Evolutionary conservation across 2,329 filamentous ascomycete genomes (phyloP).

Genomic region (Talaromyces sp.): DNA sequence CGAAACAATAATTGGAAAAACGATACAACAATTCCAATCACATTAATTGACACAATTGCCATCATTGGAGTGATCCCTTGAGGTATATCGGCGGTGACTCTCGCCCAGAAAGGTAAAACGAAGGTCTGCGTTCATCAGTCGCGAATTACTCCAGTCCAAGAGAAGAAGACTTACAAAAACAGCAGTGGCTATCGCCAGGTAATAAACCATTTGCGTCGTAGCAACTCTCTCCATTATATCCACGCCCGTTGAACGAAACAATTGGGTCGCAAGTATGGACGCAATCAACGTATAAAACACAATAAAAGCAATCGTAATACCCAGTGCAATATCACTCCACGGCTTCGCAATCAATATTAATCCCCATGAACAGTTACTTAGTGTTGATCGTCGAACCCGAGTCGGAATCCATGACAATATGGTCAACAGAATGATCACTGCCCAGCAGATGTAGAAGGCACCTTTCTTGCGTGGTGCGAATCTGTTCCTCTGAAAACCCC

Average conservation of each 20-base stretch:
- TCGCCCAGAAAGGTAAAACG: constrained; percentile 27
- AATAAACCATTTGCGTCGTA: constrained; percentile 28
- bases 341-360: constrained; percentile 23
- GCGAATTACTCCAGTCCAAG: background rate
- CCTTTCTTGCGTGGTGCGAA: constrained; percentile 24
- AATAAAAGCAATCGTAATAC: constrained; percentile 23
- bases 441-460: constrained; percentile 24
- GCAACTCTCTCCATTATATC: constrained; percentile 26
- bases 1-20: constrained; percentile 29
- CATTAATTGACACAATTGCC: constrained; percentile 26
- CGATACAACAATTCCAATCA: constrained; percentile 26
- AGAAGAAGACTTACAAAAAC: constrained; percentile 26
- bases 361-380: constrained; percentile 23
- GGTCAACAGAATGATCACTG: constrained; percentile 21
- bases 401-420: constrained; percentile 28
- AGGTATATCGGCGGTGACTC: background rate
- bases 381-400: constrained; percentile 18
- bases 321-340: constrained; percentile 27
- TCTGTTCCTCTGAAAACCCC: constrained; percentile 22
- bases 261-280: constrained; percentile 20
- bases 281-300: constrained; percentile 24
- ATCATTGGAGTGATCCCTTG: constrained; percentile 23
- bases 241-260: constrained; percentile 24
- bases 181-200: constrained; percentile 24
- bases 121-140: constrained; percentile 18